phyloP scores from a whole-genome alignment of 306 rosid genomes.

The Cicer judaicum region DNA sequence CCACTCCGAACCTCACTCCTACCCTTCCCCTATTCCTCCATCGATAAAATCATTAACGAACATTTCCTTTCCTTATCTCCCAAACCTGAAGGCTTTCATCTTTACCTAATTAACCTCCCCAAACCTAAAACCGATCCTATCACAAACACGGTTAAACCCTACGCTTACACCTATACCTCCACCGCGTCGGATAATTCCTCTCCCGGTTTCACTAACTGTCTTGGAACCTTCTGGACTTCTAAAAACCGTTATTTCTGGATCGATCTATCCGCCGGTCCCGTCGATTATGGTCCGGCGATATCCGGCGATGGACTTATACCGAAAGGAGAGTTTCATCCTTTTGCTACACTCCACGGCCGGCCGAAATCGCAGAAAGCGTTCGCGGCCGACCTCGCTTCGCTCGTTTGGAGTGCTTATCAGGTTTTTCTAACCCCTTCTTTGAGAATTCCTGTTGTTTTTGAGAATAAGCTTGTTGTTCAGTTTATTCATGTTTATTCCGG shows the following conservation, averaged over 20 bases:
- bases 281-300: conserved; percentile 85
- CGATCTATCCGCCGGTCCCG: conserved; percentile 90
- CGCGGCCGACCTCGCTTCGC: conserved; percentile 74
- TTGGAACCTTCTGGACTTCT: conserved; percentile 81
- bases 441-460: conserved; percentile 78
- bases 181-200: conserved; percentile 67
- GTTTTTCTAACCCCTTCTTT: conserved; percentile 83
- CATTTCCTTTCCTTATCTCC: conserved; percentile 50
- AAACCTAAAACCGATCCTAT: conserved; percentile 5
- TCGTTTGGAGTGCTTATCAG: conserved; percentile 84
- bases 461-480: conserved; percentile 70
- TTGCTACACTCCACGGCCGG: conserved; percentile 74
- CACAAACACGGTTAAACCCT: conserved; percentile 49
- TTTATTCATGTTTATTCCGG: conserved; percentile 68
- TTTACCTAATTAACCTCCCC: conserved; percentile 65
- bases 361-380: conserved; percentile 73
- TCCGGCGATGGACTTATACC: conserved; percentile 92
- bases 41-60: conserved; percentile 57
- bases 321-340: conserved; percentile 84
- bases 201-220: conserved; percentile 68
- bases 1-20: conserved; percentile 69
- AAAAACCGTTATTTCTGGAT: conserved; percentile 76
- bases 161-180: conserved; percentile 71
- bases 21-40: conserved; percentile 53
- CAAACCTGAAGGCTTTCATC: conserved; percentile 53